These are phyloP conservation scores for Blakeslea trispora DNA, from an alignment of 371 early-diverging fungal genomes.

Conservation along the genomic window DNA sequence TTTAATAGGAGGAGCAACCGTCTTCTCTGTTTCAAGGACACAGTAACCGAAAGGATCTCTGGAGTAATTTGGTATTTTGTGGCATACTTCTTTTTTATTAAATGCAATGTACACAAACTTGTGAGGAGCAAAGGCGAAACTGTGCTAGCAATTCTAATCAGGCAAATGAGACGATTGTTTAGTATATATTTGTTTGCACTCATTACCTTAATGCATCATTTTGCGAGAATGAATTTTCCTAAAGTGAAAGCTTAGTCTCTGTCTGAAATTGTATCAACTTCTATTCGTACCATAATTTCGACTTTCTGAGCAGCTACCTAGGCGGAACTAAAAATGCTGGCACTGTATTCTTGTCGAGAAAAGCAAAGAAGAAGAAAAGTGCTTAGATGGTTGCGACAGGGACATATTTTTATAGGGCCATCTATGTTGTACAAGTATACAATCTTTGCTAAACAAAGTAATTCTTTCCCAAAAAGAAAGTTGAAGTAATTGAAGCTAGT, in stretches of 20 bases:
- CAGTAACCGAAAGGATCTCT: conserved; percentile 9
- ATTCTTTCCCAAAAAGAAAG: conserved; percentile 15
- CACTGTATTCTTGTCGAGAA: too few species aligned
- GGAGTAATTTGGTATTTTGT: conserved; percentile 4
- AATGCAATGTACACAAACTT: conserved; percentile 1
- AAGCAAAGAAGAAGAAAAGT: background rate
- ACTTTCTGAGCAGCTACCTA: too few species aligned
- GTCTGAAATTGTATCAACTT: background rate
- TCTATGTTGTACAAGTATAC: background rate
- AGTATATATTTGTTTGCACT: background rate
- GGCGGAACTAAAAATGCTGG: too few species aligned
- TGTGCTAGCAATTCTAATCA: conserved; percentile 5
- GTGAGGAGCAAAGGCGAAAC: conserved; percentile 7
- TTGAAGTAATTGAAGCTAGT: background rate
- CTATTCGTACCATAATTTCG: background rate
- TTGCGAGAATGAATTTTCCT: background rate
- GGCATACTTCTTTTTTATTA: conserved; percentile 8
- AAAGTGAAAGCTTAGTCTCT: background rate
- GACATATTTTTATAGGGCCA: background rate
- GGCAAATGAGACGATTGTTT: background rate
- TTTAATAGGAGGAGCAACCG: conserved; percentile 2
- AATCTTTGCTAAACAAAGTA: background rate
- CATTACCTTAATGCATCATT: conserved; percentile 1
- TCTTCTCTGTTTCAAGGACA: conserved; percentile 13
- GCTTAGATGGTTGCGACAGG: background rate